Base-by-base conservation (phyloP, 176 grass and related monocot species). In the Calamus simplicifolius region DNA sequence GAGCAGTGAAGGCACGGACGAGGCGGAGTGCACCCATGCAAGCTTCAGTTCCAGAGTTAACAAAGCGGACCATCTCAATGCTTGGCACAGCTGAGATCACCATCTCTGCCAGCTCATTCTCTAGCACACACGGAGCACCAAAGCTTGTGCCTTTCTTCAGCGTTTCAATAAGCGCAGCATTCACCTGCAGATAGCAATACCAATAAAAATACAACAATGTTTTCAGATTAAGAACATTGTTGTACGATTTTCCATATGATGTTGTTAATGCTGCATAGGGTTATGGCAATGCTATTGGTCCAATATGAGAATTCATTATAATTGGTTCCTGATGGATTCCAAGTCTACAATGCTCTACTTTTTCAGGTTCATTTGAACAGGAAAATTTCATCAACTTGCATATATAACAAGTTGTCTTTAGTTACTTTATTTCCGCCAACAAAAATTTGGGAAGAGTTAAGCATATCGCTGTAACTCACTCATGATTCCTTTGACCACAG, bases 81-180 rank as follows among this genome's bases (percentile, higher is more conserved):
- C 93, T 92, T 59, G 79, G 93, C 35, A 98, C 84, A 60, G 87
- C 87, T 52, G 93, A 79, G 61, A 98, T 98, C 18, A 98, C 93
- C 75, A 90, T 90, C 74, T 98, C 81, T 50, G 93, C 93, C 79
- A 98, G 73, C 17, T 79, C 67, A 75, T 98, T 98, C 71, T 98
- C 93, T 17, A 85, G 69, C 31, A 69, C 54, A 60, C 93, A 98
- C 60, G 93, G 93, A 67, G 93, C 93, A 64, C 93, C 93, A 77
- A 98, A 98, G 75, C 93, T 98, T 58, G 93, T 98, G 72, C 93
- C 93, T 78, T 98, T 98, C 63, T 98, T 89, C 35, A 98, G 78
- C 58, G 93, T 82, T 84, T 98, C 84, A 67, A 89, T 81, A 25
- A 98, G 58, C 49, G 84, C 93, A 62, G 75, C 84, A 76, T 83